phyloP scores from a whole-genome alignment of 139 green algal species.

The Eudorina sp. region DNA sequence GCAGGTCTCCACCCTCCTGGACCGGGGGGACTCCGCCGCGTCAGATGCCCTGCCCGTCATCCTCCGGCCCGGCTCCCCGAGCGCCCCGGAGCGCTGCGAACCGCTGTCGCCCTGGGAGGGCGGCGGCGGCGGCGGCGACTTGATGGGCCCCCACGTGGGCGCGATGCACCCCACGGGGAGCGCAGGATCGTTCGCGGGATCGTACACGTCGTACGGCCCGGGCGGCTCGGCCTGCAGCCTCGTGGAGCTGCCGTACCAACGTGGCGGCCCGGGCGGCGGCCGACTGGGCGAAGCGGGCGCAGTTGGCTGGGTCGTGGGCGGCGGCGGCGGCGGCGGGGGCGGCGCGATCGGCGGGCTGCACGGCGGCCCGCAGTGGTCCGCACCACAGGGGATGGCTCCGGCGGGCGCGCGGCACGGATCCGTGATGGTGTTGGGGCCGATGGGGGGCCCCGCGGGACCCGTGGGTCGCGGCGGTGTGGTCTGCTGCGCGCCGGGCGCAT shows the following conservation, averaged over 20 bases:
- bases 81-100: no score
- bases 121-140: no score
- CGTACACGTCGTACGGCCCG: background rate
- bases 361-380: no score
- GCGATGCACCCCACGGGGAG: background rate
- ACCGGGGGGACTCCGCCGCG: no score
- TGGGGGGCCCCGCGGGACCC: background rate
- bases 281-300: background rate
- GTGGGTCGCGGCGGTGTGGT: slow-evolving; percentile 58
- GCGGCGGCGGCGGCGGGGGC: background rate
- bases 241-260: background rate
- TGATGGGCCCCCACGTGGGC: no score
- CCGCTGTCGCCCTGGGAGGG: no score
- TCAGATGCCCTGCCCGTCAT: no score
- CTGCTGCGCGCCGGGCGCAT: slow-evolving; percentile 79
- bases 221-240: background rate
- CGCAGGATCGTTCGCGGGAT: background rate
- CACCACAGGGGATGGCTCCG: no score
- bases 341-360: background rate
- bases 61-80: no score
- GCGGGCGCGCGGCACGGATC: background rate
- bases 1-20: no score
- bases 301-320: background rate
- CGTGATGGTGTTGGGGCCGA: background rate
- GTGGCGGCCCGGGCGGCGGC: background rate